These are phyloP conservation scores for Phytophthora idaei DNA, from an alignment of 352 stramenopile species.

Conservation along the genomic window DNA sequence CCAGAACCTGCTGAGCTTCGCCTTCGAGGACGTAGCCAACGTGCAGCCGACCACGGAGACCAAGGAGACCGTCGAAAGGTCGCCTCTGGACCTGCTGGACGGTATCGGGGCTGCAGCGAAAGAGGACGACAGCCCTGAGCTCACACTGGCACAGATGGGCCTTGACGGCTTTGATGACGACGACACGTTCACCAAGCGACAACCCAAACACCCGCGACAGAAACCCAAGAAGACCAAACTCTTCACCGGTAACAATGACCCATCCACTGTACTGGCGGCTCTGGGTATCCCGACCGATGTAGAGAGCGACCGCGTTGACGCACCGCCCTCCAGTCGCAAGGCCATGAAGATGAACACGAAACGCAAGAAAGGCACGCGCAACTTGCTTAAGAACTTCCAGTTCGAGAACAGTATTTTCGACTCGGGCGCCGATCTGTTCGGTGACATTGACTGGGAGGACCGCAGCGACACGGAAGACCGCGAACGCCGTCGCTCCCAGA, in stretches of 20 bases:
- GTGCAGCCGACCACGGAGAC: conserved; percentile 10
- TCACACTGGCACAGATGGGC: conserved; percentile 55
- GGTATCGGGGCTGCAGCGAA: conserved; percentile 30
- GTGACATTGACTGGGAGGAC: conserved; percentile 78
- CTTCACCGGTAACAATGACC: conserved; percentile 36
- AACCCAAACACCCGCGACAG: conserved; percentile 41
- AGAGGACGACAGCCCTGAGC: conserved; percentile 35
- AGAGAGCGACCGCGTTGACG: conserved; percentile 15
- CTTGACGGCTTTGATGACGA: conserved; percentile 40
- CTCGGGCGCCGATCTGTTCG: conserved; percentile 66
- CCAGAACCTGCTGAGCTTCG: conserved; percentile 81
- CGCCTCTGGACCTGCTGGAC: conserved; percentile 28
- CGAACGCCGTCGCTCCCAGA: conserved; percentile 69
- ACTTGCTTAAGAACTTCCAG: conserved; percentile 80
- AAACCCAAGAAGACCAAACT: conserved; percentile 52
- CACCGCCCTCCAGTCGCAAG: conserved; percentile 40
- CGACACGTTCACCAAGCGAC: conserved; percentile 36
- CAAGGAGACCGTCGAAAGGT: conserved; percentile 12
- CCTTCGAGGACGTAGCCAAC: conserved; percentile 50
- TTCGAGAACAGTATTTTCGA: conserved; percentile 90
- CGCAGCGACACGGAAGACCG: conserved; percentile 53
- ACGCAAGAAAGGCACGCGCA: conserved; percentile 77
- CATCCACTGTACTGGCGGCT: conserved; percentile 38
- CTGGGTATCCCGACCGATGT: conserved; percentile 37
- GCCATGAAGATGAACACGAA: conserved; percentile 67